Evolutionary conservation across 306 rosid species (phyloP), one percentile per base, ranked within the genome.

Genomic region (Hippophae tibetana): DNA sequence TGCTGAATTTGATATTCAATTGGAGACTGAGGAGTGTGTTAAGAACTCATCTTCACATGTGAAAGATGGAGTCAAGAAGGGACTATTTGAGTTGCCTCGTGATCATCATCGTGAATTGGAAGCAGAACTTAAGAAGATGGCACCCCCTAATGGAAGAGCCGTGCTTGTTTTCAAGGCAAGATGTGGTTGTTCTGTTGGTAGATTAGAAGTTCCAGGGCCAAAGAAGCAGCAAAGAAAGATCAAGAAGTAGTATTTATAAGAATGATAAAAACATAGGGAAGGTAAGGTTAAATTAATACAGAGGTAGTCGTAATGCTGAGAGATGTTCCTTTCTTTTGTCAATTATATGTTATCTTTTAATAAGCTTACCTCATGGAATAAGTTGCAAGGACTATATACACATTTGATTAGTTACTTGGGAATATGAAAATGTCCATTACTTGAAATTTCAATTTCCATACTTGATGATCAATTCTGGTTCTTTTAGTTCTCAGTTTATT

Each of bases 161-260:
- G 94, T 89, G 18, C 85, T 93, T 42, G 52, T 93, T 18, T 78
- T 93, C 63, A 71, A 90, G 62, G 90, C 89, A 3, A 80, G 95
- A 76, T 93, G 99, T 70, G 99, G 99, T 8, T 93, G 99, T 79
- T 86, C 95, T 64, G 89, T 88, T 63, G 99, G 99, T 56, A 84
- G 90, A 69, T 73, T 93, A 80, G 99, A 93, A 77, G 97, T 93
- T 72, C 95, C 95, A 0, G 99, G 97, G 41, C 79, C 89, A 3
- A 81, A 65, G 86, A 88, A 72, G 81, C 69, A 52, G 81, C 69
- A 52, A 8, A 71, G 79, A 13, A 93, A 84, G 95, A 80, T 84
- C 85, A 93, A 89, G 86, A 88, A 86, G 82, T 93, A 86, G 93
- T 57, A 63, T 52, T 57, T 13, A 12, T 43, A 8, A 38, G 9